These are phyloP conservation scores for Stachybotrys chlorohalonatus DNA, from an alignment of 2,329 filamentous ascomycete genomes.

Conservation along the genomic window DNA sequence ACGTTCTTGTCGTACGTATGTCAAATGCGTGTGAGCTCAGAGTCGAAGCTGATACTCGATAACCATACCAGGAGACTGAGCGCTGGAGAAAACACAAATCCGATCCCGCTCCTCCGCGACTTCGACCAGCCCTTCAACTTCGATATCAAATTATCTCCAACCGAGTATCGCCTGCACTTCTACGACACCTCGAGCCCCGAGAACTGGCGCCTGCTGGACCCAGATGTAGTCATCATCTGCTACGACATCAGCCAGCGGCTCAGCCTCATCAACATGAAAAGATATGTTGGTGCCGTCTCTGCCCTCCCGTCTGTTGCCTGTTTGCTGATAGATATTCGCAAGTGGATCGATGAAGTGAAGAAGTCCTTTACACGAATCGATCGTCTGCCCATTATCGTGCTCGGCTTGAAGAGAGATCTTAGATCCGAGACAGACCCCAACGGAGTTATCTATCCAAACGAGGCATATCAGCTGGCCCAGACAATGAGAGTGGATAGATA, in stretches of 20 bases:
- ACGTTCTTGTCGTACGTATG: conserved; percentile 50
- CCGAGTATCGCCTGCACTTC: conserved; percentile 46
- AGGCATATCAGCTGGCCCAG: conserved; percentile 47
- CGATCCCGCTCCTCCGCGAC: conserved; percentile 44
- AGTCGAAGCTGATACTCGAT: conserved; percentile 3
- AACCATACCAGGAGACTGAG: conserved; percentile 39
- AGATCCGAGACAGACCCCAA: conserved; percentile 49
- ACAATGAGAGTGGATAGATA: conserved; percentile 53
- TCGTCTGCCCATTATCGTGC: conserved; percentile 42
- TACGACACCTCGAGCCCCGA: conserved; percentile 50
- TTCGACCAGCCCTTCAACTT: conserved; percentile 53
- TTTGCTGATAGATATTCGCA: not conserved
- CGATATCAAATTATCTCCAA: conserved; percentile 33
- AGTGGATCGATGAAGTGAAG: conserved; percentile 52
- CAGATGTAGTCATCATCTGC: conserved; percentile 50
- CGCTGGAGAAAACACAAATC: conserved; percentile 28
- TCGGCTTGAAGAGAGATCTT: conserved; percentile 53
- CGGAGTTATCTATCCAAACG: conserved; percentile 52
- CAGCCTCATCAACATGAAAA: conserved; percentile 49
- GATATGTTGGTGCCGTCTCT: conserved; percentile 33
- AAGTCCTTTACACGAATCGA: conserved; percentile 36
- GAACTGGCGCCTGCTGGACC: conserved; percentile 48
- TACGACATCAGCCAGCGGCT: conserved; percentile 52
- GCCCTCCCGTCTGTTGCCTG: not conserved
- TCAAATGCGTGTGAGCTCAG: not conserved